Evolutionary conservation across 257 asterid genomes (phyloP).

Genomic region (Nicotiana noctiflora): DNA sequence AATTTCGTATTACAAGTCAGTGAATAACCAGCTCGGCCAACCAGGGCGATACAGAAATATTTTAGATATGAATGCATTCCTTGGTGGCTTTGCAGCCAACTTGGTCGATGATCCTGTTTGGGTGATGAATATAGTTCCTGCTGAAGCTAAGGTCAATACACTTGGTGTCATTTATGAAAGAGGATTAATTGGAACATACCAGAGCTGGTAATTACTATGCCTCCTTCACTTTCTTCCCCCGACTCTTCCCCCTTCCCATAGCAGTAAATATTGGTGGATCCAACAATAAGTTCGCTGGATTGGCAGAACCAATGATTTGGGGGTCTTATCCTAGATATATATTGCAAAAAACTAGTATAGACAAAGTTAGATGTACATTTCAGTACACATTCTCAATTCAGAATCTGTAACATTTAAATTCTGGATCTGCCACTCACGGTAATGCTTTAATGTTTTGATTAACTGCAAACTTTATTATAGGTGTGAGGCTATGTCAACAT

Average conservation of each 20-base stretch:
- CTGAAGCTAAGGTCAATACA: conserved; percentile 54
- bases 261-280: neutral
- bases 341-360: neutral
- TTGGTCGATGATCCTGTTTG: conserved; percentile 54
- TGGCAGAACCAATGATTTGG: neutral
- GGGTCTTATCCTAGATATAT: neutral
- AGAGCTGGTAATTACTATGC: conserved; percentile 47
- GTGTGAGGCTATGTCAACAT: conserved; percentile 95
- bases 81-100: conserved; percentile 81
- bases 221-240: neutral
- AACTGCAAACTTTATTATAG: conserved; percentile 22
- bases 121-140: conserved; percentile 82
- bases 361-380: neutral
- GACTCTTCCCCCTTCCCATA: neutral
- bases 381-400: neutral
- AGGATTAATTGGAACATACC: conserved; percentile 80
- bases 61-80: conserved; percentile 76
- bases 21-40: conserved; percentile 46
- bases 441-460: neutral
- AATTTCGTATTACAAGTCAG: conserved; percentile 55
- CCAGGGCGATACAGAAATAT: conserved; percentile 65
- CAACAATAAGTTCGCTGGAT: too few species aligned
- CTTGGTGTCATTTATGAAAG: conserved; percentile 77
- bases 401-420: neutral
- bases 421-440: neutral